Conservation (phyloP, 2,329 filamentous ascomycete genomes). For the Claviceps pusilla region DNA sequence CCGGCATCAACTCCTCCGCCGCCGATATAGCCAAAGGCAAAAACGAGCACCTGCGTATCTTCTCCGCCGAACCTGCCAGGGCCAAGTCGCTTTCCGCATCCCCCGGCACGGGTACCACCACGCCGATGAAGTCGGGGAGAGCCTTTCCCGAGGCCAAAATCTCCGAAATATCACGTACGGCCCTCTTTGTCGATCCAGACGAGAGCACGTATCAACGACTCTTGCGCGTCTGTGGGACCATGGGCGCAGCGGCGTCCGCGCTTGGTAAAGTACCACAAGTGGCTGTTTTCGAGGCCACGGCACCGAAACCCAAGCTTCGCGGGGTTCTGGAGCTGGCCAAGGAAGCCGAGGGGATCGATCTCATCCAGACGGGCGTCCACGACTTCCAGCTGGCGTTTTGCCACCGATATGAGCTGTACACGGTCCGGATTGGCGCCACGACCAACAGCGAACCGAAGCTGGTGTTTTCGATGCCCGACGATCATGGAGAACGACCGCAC, state of each 20-base stretch:
- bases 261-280: slow-evolving; percentile 64
- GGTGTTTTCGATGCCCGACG: slow-evolving; percentile 41
- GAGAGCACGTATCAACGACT: slow-evolving; percentile 45
- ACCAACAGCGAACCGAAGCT: slow-evolving; percentile 31
- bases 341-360: slow-evolving; percentile 56
- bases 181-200: slow-evolving; percentile 35
- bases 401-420: slow-evolving; percentile 58
- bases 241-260: slow-evolving; percentile 68
- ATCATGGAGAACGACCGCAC: slow-evolving; percentile 30
- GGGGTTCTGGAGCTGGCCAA: slow-evolving; percentile 34
- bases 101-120: slow-evolving; percentile 6
- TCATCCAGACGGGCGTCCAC: slow-evolving; percentile 43
- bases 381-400: slow-evolving; percentile 65
- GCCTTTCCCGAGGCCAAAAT: slow-evolving; percentile 23
- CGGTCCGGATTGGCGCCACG: slow-evolving; percentile 42
- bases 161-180: slow-evolving; percentile 34
- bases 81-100: slow-evolving; percentile 17
- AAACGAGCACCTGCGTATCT: slow-evolving; percentile 73
- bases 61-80: slow-evolving; percentile 38
- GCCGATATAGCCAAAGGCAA: slow-evolving; percentile 57
- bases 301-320: slow-evolving; percentile 29
- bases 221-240: slow-evolving; percentile 43
- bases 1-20: slow-evolving; percentile 72
- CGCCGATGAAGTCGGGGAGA: neutral
- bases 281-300: slow-evolving; percentile 55